Evolutionary conservation across 2,329 filamentous ascomycete species (phyloP).

Genomic region (Escovopsis sp.): DNA sequence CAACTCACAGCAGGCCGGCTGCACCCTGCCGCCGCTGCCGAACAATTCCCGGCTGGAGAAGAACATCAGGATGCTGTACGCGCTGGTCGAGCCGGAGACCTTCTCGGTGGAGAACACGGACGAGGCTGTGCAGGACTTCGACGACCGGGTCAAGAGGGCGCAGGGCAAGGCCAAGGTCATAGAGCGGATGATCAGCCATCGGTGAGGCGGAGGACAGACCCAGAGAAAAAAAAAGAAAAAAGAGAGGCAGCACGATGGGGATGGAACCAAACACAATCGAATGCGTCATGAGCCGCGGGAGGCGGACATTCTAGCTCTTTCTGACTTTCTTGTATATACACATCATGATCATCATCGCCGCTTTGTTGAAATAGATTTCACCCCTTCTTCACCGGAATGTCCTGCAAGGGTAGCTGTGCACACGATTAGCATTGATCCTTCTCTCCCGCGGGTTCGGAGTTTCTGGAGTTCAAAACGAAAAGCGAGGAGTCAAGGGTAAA

Average conservation of each 20-base stretch:
- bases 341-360: slow-evolving; percentile 8
- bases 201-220: no score
- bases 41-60: slow-evolving; percentile 55
- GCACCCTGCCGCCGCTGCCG: slow-evolving; percentile 28
- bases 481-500: no score
- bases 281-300: slow-evolving; percentile 4
- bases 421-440: neutral
- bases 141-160: slow-evolving; percentile 74
- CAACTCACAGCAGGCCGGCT: no score
- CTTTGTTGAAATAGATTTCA: slow-evolving; percentile 4
- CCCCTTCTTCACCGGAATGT: slow-evolving; percentile 43
- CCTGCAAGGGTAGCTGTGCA: slow-evolving; percentile 48
- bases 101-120: slow-evolving; percentile 73
- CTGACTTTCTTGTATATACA: slow-evolving; percentile 15
- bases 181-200: slow-evolving; percentile 45
- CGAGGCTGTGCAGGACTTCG: slow-evolving; percentile 79
- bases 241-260: no score
- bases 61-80: slow-evolving; percentile 61
- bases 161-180: slow-evolving; percentile 75
- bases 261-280: no score
- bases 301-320: slow-evolving; percentile 15
- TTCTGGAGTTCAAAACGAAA: no score
- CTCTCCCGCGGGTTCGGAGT: no score
- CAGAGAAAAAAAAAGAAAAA: no score
- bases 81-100: slow-evolving; percentile 64